Percentiles rank a stretch among this genome's conserved stretches.
phyloP scores from a whole-genome alignment of 805 yeast species.

The Metschnikowia shivogae region DNA sequence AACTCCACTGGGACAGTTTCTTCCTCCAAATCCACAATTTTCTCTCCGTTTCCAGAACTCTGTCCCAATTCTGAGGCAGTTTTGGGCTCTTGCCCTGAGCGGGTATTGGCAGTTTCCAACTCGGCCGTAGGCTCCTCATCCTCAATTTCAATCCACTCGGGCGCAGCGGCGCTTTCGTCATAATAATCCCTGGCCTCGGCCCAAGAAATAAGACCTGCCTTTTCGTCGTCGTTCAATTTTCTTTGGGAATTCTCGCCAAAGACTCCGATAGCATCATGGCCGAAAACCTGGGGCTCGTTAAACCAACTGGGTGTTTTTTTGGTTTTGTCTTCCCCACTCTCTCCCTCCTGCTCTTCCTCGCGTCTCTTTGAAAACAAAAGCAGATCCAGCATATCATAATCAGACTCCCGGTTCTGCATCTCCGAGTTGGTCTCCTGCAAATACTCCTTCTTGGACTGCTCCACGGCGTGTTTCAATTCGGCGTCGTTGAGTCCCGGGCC shows the following conservation, averaged over 20 bases:
- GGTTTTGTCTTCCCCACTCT: not conserved
- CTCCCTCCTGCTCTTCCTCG: not conserved
- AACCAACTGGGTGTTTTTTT: slow-evolving; percentile 27
- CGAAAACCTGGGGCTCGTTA: slow-evolving; percentile 11
- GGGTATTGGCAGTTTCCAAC: too few relatives aligned
- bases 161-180: slow-evolving; percentile 4
- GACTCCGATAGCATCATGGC: slow-evolving; percentile 8
- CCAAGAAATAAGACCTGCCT: slow-evolving; percentile 51
- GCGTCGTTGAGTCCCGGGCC: slow-evolving; percentile 25
- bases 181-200: slow-evolving; percentile 39
- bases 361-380: not conserved
- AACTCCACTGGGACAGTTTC: too few relatives aligned
- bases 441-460: slow-evolving; percentile 43
- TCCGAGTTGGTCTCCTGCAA: not conserved
- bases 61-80: too few relatives aligned
- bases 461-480: slow-evolving; percentile 46
- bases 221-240: slow-evolving; percentile 35
- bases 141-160: not conserved
- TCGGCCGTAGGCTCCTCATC: not conserved
- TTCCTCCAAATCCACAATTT: too few relatives aligned
- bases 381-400: not conserved
- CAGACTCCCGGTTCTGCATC: not conserved
- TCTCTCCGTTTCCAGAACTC: too few relatives aligned
- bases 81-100: too few relatives aligned
- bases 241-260: slow-evolving; percentile 2